These are phyloP conservation scores for Erysimum cheiri DNA, from an alignment of 441 rosid genomes.

Conservation along the genomic window DNA sequence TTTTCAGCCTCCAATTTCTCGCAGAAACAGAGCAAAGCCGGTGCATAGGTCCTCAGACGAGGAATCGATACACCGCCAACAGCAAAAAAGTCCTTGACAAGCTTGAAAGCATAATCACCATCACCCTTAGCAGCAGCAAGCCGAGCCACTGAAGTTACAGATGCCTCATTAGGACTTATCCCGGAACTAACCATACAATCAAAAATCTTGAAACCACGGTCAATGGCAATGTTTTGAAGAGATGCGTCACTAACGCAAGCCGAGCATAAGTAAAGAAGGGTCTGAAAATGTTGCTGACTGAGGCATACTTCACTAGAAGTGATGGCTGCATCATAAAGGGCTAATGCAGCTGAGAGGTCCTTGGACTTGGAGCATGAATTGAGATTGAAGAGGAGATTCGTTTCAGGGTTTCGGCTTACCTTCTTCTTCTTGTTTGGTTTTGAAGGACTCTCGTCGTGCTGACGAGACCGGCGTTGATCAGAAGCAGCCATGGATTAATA, in stretches of 20 bases:
- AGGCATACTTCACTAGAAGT: slow-evolving; percentile 46
- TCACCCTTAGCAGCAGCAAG: slow-evolving; percentile 77
- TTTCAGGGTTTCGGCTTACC: slow-evolving; percentile 51
- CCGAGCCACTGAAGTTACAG: slow-evolving; percentile 65
- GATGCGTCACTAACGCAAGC: slow-evolving; percentile 52
- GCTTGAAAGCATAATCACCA: slow-evolving; percentile 67
- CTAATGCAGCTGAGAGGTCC: slow-evolving; percentile 62
- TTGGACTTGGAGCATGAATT: slow-evolving; percentile 61
- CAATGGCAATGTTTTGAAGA: slow-evolving; percentile 50
- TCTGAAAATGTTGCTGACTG: slow-evolving; percentile 60
- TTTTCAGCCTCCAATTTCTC: slow-evolving; percentile 65
- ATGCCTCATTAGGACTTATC: slow-evolving; percentile 67
- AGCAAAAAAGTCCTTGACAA: slow-evolving; percentile 57
- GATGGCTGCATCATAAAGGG: slow-evolving; percentile 54
- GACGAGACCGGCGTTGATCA: slow-evolving; percentile 31
- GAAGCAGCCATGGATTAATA: slow-evolving; percentile 13
- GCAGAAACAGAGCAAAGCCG: slow-evolving; percentile 76
- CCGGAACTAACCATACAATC: slow-evolving; percentile 57
- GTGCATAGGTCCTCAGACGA: slow-evolving; percentile 72
- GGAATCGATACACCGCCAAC: slow-evolving; percentile 47
- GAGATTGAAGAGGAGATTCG: slow-evolving; percentile 54
- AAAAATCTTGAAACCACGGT: slow-evolving; percentile 59
- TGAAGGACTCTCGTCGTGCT: slow-evolving; percentile 27
- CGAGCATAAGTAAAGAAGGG: slow-evolving; percentile 70
- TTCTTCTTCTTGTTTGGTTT: slow-evolving; percentile 53